Percentiles rank a stretch among this genome's conserved stretches.
Evolutionary conservation across 208 protist species (phyloP).

Genomic region (Trypanosoma cruzi): DNA sequence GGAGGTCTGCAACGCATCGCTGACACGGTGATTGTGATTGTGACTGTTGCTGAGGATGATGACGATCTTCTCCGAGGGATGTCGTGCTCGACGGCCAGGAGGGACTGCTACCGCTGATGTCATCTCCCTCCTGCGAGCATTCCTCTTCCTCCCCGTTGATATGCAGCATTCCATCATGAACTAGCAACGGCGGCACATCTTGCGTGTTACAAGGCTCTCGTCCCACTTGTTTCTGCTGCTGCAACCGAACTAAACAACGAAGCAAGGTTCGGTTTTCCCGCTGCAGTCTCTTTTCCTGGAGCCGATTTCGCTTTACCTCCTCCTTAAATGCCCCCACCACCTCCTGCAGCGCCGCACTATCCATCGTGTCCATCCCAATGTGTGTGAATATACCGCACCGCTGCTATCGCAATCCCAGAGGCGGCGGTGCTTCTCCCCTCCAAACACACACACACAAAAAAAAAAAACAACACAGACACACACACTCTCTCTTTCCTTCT

Average conservation of each 20-base stretch:
- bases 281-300: slow-evolving; percentile 21
- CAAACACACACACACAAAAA: too few relatives aligned
- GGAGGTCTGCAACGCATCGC: neutral
- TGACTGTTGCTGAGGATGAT: too few relatives aligned
- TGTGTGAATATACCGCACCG: too few relatives aligned
- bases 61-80: too few relatives aligned
- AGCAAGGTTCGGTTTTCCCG: slow-evolving; percentile 60
- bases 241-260: slow-evolving; percentile 45
- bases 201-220: neutral
- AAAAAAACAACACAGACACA: too few relatives aligned
- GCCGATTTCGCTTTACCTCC: slow-evolving; percentile 1
- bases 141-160: neutral
- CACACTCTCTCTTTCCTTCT: too few relatives aligned
- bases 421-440: too few relatives aligned
- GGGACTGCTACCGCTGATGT: neutral
- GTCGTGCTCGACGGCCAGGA: neutral
- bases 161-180: neutral
- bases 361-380: neutral
- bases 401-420: too few relatives aligned
- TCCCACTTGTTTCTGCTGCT: slow-evolving; percentile 3
- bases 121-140: neutral
- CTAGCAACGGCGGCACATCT: neutral
- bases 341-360: slow-evolving; percentile 1
- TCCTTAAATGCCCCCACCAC: slow-evolving; percentile 1
- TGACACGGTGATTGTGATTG: neutral